Evolutionary conservation across 768 basidiomycete species (phyloP).

Genomic region (Suillus subluteus): DNA sequence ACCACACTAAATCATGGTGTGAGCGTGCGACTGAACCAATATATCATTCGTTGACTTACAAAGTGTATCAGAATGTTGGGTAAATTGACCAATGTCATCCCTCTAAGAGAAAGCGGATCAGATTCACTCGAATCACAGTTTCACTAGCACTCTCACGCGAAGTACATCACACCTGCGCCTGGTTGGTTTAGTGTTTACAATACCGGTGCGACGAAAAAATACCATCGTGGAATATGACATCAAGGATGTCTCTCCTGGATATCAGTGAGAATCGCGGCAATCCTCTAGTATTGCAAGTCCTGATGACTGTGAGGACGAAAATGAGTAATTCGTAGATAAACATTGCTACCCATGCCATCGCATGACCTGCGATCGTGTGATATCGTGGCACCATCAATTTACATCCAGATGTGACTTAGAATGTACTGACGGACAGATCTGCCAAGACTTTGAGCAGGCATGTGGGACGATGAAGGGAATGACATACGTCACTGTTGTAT

Average conservation of each 20-base stretch:
- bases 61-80: constrained; percentile 49
- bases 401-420: background rate
- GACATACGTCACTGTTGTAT: constrained; percentile 6
- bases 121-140: background rate
- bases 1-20: background rate
- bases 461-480: background rate
- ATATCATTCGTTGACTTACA: constrained; percentile 22
- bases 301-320: constrained; percentile 49
- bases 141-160: constrained; percentile 46
- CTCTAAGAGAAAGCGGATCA: constrained; percentile 28
- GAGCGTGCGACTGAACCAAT: background rate
- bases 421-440: background rate
- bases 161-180: constrained; percentile 54
- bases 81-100: constrained; percentile 56
- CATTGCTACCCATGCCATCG: constrained; percentile 54
- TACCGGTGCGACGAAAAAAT: constrained; percentile 19
- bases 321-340: constrained; percentile 53
- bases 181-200: background rate
- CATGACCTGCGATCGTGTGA: constrained; percentile 25
- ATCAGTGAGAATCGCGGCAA: constrained; percentile 28
- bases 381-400: background rate
- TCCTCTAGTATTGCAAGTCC: constrained; percentile 42
- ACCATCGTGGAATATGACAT: constrained; percentile 57
- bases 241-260: constrained; percentile 39
- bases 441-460: background rate